Percentiles rank a stretch among this genome's conserved stretches.
These are phyloP conservation scores for Eucalyptus cloeziana DNA, from an alignment of 345 rosid species.

Conservation along the genomic window DNA sequence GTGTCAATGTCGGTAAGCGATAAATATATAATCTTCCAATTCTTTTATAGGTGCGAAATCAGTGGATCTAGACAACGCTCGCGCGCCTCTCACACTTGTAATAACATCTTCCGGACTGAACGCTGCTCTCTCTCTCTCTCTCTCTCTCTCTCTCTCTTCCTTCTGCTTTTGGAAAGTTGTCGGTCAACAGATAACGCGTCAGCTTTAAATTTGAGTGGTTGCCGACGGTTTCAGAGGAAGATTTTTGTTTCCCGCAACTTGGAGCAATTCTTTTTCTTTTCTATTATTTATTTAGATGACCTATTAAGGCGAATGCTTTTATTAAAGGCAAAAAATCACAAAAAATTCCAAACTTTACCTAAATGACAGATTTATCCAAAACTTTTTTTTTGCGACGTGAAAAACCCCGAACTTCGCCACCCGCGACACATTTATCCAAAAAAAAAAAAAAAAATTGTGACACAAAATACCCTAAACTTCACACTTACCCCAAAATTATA, in stretches of 20 bases:
- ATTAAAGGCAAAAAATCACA: too few species aligned
- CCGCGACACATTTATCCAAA: too few species aligned
- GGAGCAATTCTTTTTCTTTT: background rate
- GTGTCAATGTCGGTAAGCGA: background rate
- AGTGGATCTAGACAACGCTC: background rate
- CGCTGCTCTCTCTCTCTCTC: background rate
- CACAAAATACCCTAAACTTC: too few species aligned
- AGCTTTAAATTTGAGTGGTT: background rate
- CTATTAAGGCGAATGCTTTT: background rate
- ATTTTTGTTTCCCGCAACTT: rapidly evolving
- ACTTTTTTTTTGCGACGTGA: too few species aligned
- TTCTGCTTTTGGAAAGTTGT: background rate
- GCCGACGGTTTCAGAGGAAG: background rate
- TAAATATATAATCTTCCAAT: background rate
- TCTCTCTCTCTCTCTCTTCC: background rate
- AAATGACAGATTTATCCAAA: too few species aligned
- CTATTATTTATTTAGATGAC: background rate
- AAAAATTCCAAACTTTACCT: too few species aligned
- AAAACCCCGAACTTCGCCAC: too few species aligned
- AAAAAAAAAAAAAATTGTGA: too few species aligned
- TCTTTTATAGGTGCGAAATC: background rate
- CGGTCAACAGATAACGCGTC: background rate
- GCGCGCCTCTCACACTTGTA: rapidly evolving
- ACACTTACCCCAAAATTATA: too few species aligned
- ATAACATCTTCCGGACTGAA: rapidly evolving